Evolutionary conservation across 2,329 filamentous ascomycete genomes (phyloP).

Genomic region (Fusarium neocosmosporiellum): DNA sequence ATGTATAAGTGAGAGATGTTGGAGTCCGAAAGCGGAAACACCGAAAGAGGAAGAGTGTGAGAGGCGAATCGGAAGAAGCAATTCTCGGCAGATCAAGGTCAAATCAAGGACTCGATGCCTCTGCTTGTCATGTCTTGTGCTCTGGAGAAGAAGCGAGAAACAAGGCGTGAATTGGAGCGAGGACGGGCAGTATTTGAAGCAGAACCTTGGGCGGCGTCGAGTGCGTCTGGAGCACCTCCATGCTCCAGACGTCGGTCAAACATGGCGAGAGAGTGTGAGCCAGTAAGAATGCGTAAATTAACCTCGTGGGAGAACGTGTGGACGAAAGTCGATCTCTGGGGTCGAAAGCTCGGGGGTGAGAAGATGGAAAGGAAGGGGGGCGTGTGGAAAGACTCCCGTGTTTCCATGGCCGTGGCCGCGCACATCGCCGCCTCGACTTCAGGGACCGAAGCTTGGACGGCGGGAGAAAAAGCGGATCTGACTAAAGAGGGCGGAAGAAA

Average conservation of each 20-base stretch:
- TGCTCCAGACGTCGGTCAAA: conserved; percentile 24
- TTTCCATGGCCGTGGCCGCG: conserved; percentile 18
- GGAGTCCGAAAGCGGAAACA: conserved; percentile 18
- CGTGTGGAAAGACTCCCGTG: conserved; percentile 22
- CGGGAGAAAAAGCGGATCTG: not conserved
- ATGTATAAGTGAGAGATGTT: conserved; percentile 5
- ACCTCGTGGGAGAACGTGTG: conserved; percentile 45
- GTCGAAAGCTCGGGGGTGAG: conserved; percentile 4
- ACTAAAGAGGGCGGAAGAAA: not conserved
- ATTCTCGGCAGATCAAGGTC: conserved; percentile 8
- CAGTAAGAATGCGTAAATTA: conserved; percentile 38
- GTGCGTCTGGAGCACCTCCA: conserved; percentile 24
- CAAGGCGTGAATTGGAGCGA: conserved; percentile 20
- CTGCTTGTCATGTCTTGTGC: conserved; percentile 10
- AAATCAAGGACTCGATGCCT: conserved; percentile 18
- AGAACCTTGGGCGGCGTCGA: conserved; percentile 21
- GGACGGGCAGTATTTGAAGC: conserved; percentile 43
- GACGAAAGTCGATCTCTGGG: conserved; percentile 39
- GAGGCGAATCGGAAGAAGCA: conserved; percentile 19
- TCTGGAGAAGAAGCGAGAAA: conserved; percentile 16
- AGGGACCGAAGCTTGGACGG: conserved; percentile 21
- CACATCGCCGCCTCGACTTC: conserved; percentile 30
- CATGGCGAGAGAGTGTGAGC: conserved; percentile 28
- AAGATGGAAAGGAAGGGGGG: conserved; percentile 1
- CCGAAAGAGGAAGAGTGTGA: conserved; percentile 17